Conservation (phyloP, 768 basidiomycete genomes). For the Agrocybe praecox region DNA sequence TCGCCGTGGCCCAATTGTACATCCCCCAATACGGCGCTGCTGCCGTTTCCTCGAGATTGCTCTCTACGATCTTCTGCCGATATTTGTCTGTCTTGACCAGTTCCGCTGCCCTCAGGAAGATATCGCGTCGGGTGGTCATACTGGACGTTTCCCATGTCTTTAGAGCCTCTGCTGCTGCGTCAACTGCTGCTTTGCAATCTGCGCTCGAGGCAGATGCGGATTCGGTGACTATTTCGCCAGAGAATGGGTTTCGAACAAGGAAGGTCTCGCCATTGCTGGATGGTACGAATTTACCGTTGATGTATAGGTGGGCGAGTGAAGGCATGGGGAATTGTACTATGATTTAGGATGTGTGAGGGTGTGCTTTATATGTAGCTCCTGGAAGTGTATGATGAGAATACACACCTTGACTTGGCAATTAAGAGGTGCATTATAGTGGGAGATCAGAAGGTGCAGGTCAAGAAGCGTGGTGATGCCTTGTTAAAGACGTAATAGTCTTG, state of each 20-base stretch:
- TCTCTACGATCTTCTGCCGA: slow-evolving; percentile 31
- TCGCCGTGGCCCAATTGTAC: slow-evolving; percentile 26
- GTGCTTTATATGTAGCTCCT: too few species aligned
- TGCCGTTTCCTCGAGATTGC: slow-evolving; percentile 41
- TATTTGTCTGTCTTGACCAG: slow-evolving; percentile 45
- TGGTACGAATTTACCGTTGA: slow-evolving; percentile 38
- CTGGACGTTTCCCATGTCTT: slow-evolving; percentile 46
- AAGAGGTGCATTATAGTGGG: too few species aligned
- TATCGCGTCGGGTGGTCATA: slow-evolving; percentile 38
- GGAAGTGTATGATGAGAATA: too few species aligned
- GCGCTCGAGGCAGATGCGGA: slow-evolving; percentile 46
- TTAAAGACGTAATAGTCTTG: too few species aligned
- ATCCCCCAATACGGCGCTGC: slow-evolving; percentile 28
- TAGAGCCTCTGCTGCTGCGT: slow-evolving; percentile 48
- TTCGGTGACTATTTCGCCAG: slow-evolving; percentile 42
- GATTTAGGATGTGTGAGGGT: too few species aligned
- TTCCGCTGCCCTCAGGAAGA: slow-evolving; percentile 52
- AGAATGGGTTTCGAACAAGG: slow-evolving; percentile 45
- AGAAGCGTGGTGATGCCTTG: too few species aligned
- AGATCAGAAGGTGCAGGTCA: too few species aligned
- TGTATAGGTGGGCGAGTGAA: slow-evolving; percentile 39
- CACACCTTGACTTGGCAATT: too few species aligned
- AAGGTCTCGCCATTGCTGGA: slow-evolving; percentile 41
- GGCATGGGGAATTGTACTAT: slow-evolving; percentile 16
- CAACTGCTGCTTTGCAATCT: slow-evolving; percentile 46